Conservation (phyloP, 1,284 basidiomycete species). For the Takashimella koratensis region DNA sequence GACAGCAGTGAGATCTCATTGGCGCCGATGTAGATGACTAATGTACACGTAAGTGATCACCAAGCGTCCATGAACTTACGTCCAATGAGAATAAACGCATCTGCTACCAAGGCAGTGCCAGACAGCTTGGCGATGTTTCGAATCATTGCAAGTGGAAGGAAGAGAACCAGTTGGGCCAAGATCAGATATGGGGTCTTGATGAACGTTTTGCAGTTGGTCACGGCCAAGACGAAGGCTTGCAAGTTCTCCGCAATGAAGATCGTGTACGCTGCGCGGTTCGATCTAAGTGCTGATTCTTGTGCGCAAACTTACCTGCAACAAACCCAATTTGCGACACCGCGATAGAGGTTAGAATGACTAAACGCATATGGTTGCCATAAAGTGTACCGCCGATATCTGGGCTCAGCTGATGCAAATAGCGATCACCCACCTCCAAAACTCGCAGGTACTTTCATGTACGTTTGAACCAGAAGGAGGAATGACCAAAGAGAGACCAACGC, state of each 20-base stretch:
- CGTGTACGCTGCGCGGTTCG: conserved; percentile 68
- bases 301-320: conserved; percentile 37
- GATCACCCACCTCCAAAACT: conserved; percentile 75
- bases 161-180: conserved; percentile 74
- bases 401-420: conserved; percentile 1
- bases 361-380: conserved; percentile 91
- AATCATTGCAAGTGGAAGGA: conserved; percentile 80
- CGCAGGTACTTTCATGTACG: conserved; percentile 84
- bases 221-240: conserved; percentile 77
- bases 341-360: conserved; percentile 82
- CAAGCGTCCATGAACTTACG: conserved; percentile 39
- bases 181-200: conserved; percentile 79
- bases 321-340: conserved; percentile 77
- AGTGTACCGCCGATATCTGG: conserved; percentile 85
- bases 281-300: not conserved
- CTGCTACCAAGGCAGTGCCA: conserved; percentile 86
- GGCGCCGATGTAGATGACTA: conserved; percentile 74
- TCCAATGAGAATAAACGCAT: conserved; percentile 90
- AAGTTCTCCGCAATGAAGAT: conserved; percentile 96
- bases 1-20: conserved; percentile 70
- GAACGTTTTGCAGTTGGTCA: conserved; percentile 70
- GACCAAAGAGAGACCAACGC: conserved; percentile 88
- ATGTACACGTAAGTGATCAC: conserved; percentile 6
- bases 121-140: conserved; percentile 90
- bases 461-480: conserved; percentile 85